Conservation (phyloP, 2,329 filamentous ascomycete species). For the Dendrostoma leiphaemia region DNA sequence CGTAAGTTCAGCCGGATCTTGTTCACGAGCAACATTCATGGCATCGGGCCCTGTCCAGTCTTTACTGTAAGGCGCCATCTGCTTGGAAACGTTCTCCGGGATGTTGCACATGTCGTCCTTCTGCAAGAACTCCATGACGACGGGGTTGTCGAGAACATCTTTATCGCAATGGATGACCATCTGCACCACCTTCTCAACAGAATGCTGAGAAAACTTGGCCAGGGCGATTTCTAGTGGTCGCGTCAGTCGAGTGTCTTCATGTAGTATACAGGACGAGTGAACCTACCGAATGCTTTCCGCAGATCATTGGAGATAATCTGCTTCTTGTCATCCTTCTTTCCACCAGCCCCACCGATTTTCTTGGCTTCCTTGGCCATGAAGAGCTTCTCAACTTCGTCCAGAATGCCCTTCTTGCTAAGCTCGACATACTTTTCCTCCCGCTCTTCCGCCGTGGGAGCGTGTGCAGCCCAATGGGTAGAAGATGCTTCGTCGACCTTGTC, state of each 20-base stretch:
- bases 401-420: slow-evolving; percentile 87
- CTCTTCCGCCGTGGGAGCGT: slow-evolving; percentile 80
- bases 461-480: slow-evolving; percentile 88
- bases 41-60: slow-evolving; percentile 94
- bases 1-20: slow-evolving; percentile 84
- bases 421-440: slow-evolving; percentile 96
- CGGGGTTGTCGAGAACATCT: slow-evolving; percentile 81
- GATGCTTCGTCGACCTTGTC: slow-evolving; percentile 94
- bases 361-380: slow-evolving; percentile 98
- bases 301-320: slow-evolving; percentile 91
- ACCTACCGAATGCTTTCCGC: slow-evolving; percentile 77
- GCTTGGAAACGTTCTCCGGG: slow-evolving; percentile 84
- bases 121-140: slow-evolving; percentile 95
- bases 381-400: slow-evolving; percentile 95
- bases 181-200: slow-evolving; percentile 80
- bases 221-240: slow-evolving; percentile 70
- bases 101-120: slow-evolving; percentile 91
- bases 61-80: slow-evolving; percentile 92
- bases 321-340: slow-evolving; percentile 93
- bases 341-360: slow-evolving; percentile 67
- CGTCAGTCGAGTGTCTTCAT: slow-evolving; percentile 28
- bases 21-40: slow-evolving; percentile 72
- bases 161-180: slow-evolving; percentile 96
- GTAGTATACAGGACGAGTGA: not conserved
- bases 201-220: slow-evolving; percentile 83